Conservation (phyloP, 345 rosid species). For the Capsella bursapastoris region DNA sequence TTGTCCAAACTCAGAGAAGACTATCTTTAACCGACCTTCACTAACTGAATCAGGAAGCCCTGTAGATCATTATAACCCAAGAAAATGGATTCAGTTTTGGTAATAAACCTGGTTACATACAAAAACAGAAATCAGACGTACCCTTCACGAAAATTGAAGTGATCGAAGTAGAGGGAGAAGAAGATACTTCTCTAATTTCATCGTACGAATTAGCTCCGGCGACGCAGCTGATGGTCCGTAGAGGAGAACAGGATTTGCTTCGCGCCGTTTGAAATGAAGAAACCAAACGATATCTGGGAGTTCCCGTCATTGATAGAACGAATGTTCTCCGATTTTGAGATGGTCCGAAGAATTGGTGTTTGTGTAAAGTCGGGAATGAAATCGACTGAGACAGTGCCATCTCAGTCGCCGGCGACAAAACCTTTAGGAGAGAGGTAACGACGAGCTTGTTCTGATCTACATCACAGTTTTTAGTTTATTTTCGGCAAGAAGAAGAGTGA, state of each 20-base stretch:
- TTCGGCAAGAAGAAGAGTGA: not conserved
- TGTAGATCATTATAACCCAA: not conserved
- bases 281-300: slow-evolving; percentile 16
- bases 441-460: not conserved
- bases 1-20: slow-evolving; percentile 57
- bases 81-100: too few relatives aligned
- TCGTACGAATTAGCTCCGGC: slow-evolving; percentile 19
- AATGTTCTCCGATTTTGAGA: not conserved
- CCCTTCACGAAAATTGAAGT: slow-evolving; percentile 47
- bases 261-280: slow-evolving; percentile 6
- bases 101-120: too few relatives aligned
- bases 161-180: slow-evolving; percentile 14
- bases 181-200: slow-evolving; percentile 27
- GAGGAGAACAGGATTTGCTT: slow-evolving; percentile 32
- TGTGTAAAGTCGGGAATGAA: not conserved
- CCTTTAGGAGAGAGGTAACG: not conserved
- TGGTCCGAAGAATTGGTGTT: not conserved
- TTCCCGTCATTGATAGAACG: not conserved
- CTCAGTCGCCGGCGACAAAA: slow-evolving; percentile 25
- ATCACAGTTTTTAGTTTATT: not conserved
- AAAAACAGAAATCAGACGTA: not conserved
- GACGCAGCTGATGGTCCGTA: slow-evolving; percentile 36
- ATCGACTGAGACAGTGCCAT: slow-evolving; percentile 46
- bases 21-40: slow-evolving; percentile 57
- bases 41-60: slow-evolving; percentile 59